These are phyloP conservation scores for Dipteronia dyeriana DNA, from an alignment of 345 rosid species.

Conservation along the genomic window DNA sequence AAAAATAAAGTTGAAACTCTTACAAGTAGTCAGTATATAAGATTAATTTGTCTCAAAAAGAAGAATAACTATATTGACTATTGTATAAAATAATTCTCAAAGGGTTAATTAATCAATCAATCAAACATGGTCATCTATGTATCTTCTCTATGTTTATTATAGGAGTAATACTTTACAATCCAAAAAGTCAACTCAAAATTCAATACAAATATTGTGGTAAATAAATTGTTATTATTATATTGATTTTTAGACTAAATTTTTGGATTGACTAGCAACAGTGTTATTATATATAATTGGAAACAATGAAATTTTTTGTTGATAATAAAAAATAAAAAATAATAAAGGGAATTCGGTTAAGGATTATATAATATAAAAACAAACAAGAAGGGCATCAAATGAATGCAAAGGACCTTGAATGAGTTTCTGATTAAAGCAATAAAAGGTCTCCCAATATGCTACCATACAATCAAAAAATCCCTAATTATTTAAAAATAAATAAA, in stretches of 20 bases:
- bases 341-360: background rate
- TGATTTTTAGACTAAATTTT: no score
- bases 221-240: background rate
- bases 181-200: no score
- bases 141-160: background rate
- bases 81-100: background rate
- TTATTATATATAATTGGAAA: no score
- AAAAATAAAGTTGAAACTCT: no score
- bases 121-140: background rate
- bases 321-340: background rate
- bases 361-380: background rate
- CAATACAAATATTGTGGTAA: no score
- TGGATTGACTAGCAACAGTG: no score
- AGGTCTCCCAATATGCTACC: background rate
- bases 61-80: background rate
- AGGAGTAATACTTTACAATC: no score
- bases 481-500: no score
- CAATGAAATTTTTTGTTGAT: background rate
- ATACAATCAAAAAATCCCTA: background rate
- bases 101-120: background rate
- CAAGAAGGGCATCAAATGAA: background rate
- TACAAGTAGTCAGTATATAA: background rate
- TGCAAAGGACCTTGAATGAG: background rate
- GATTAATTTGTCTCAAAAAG: background rate
- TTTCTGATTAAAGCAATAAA: background rate